Conservation (phyloP, 2,329 filamentous ascomycete species). For the Calonectria pseudoturangicola region DNA sequence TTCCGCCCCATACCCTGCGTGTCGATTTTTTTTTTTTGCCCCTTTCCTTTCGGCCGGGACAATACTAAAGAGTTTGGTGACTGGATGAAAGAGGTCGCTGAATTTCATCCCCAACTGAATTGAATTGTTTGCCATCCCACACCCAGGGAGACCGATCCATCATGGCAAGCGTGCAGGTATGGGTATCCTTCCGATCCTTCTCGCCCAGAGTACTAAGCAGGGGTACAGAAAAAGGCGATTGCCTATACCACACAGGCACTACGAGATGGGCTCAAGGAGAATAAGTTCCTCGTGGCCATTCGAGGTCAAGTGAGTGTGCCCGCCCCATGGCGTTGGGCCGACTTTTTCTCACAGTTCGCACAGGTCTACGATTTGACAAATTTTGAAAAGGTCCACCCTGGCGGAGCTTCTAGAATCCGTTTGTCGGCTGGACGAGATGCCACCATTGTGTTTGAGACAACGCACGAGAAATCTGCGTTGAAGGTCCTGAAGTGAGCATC, state of each 20-base stretch:
- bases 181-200: not conserved
- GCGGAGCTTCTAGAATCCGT: slow-evolving; percentile 13
- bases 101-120: not conserved
- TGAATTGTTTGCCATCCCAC: not conserved
- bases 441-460: slow-evolving; percentile 18
- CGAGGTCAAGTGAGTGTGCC: not conserved
- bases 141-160: not conserved
- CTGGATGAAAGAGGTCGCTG: not conserved
- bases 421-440: slow-evolving; percentile 14
- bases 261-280: slow-evolving; percentile 1
- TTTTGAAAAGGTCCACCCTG: slow-evolving; percentile 25
- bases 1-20: not conserved
- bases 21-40: not conserved
- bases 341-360: not conserved
- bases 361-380: slow-evolving; percentile 15
- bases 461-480: slow-evolving; percentile 5
- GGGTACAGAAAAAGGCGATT: slow-evolving; percentile 1
- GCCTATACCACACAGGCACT: slow-evolving; percentile 16
- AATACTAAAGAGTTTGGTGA: not conserved
- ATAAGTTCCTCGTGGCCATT: slow-evolving; percentile 9
- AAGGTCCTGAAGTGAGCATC: not conserved
- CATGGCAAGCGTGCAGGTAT: slow-evolving; percentile 1
- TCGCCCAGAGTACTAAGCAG: not conserved
- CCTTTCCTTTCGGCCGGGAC: not conserved
- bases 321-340: not conserved